A percentile compares a stretch with the other conserved stretches of the same genome.
Conservation (phyloP, 2,329 filamentous ascomycete genomes). For the Alternaria sp. region DNA sequence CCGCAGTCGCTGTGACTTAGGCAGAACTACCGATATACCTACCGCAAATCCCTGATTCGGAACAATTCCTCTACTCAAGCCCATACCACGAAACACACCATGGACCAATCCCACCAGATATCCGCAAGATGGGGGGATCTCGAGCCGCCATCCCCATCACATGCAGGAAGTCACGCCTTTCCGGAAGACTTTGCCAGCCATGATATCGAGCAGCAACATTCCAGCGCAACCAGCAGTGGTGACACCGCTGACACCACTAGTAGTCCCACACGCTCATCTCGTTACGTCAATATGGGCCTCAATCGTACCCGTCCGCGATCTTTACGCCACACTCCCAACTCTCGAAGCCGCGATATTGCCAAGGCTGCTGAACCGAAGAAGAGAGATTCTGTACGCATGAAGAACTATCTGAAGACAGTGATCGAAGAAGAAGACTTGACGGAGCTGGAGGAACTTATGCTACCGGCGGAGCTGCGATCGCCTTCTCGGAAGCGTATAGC, state of each 20-base stretch:
- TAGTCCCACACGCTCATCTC: not conserved
- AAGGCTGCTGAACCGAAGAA: not conserved
- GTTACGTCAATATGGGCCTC: not conserved
- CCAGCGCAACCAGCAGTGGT: not conserved
- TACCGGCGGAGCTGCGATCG: not conserved
- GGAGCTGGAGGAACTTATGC: not conserved
- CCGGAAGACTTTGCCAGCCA: not conserved
- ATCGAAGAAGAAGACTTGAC: not conserved
- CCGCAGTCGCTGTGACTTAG: not conserved
- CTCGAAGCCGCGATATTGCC: not conserved
- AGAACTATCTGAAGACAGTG: not conserved
- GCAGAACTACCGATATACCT: not conserved
- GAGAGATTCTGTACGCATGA: not conserved
- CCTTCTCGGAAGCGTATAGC: not conserved
- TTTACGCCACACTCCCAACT: not conserved
- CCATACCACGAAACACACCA: not conserved
- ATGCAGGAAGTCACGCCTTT: not conserved
- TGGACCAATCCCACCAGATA: not conserved
- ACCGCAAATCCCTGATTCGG: not conserved
- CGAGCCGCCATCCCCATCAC: not conserved
- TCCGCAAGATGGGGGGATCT: not conserved
- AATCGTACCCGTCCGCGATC: not conserved
- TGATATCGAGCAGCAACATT: not conserved
- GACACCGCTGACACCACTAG: not conserved
- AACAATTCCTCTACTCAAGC: not conserved